Conservation (phyloP, 768 basidiomycete genomes). For the Phylloporus arenicola region DNA sequence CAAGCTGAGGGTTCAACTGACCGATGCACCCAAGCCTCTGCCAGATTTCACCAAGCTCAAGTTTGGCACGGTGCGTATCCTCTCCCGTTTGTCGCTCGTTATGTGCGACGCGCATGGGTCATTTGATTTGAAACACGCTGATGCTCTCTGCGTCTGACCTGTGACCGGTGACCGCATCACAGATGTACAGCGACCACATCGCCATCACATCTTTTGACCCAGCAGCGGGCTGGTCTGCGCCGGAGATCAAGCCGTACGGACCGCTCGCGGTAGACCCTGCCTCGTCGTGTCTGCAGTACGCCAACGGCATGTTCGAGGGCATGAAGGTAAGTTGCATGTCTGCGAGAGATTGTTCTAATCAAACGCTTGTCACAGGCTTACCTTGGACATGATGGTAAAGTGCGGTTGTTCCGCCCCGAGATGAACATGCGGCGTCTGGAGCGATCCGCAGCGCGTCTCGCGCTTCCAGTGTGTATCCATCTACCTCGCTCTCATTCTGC, state of each 20-base stretch:
- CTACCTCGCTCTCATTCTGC: too few species aligned
- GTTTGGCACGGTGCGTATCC: conserved; percentile 51
- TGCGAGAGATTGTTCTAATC: neutral
- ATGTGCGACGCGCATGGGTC: too few species aligned
- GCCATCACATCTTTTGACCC: conserved; percentile 61
- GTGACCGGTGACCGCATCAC: neutral
- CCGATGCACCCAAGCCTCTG: conserved; percentile 46
- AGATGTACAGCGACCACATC: conserved; percentile 80
- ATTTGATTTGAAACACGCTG: neutral
- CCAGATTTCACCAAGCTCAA: conserved; percentile 42
- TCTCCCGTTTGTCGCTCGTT: neutral
- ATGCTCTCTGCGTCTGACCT: neutral
- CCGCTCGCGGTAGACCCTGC: conserved; percentile 55
- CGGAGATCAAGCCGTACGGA: conserved; percentile 68
- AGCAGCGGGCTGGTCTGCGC: conserved; percentile 59
- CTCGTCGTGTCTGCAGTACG: conserved; percentile 56
- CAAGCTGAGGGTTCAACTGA: conserved; percentile 44
- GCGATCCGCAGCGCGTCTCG: conserved; percentile 62
- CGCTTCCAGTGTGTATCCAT: conserved; percentile 52
- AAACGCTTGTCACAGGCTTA: conserved; percentile 46
- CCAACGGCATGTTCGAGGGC: conserved; percentile 56
- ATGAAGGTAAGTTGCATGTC: conserved; percentile 46
- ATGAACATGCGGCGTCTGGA: conserved; percentile 81
- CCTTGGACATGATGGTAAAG: conserved; percentile 61
- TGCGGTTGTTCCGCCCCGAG: conserved; percentile 77